These are phyloP conservation scores for Hyaloperonospora brassicae DNA, from an alignment of 352 stramenopile species.

Conservation along the genomic window DNA sequence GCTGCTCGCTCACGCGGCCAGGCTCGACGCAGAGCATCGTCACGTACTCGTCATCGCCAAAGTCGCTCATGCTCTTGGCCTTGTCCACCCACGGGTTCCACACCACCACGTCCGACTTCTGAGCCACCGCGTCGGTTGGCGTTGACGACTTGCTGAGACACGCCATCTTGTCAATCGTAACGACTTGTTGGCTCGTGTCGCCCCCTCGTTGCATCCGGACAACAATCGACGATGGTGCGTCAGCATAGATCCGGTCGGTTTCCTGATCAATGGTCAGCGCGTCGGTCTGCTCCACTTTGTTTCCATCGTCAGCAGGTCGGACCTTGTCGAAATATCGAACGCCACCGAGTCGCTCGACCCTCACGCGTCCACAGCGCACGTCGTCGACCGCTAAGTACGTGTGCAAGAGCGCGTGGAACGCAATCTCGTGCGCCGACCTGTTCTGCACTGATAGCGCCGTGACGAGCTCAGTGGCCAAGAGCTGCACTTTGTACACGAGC, in stretches of 20 bases:
- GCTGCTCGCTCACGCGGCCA: slow-evolving; percentile 67
- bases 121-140: slow-evolving; percentile 6
- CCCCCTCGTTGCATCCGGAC: slow-evolving; percentile 55
- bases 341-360: slow-evolving; percentile 83
- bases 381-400: slow-evolving; percentile 89
- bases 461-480: slow-evolving; percentile 70
- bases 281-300: slow-evolving; percentile 51
- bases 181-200: slow-evolving; percentile 37
- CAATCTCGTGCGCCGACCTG: slow-evolving; percentile 68
- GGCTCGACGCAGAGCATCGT: slow-evolving; percentile 95
- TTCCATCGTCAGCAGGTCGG: slow-evolving; percentile 29
- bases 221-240: slow-evolving; percentile 52
- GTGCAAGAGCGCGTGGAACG: slow-evolving; percentile 92
- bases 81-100: slow-evolving; percentile 94
- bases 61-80: slow-evolving; percentile 89
- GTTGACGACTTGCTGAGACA: slow-evolving; percentile 41
- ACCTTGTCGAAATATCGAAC: slow-evolving; percentile 88
- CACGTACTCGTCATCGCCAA: slow-evolving; percentile 91
- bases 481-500: slow-evolving; percentile 82
- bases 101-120: slow-evolving; percentile 80
- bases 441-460: slow-evolving; percentile 90
- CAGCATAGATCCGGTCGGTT: slow-evolving; percentile 86
- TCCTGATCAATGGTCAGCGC: slow-evolving; percentile 62
- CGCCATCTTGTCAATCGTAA: slow-evolving; percentile 69
- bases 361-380: slow-evolving; percentile 42